These are phyloP conservation scores for Phallus indusiatus DNA, from an alignment of 768 basidiomycete genomes.

Conservation along the genomic window DNA sequence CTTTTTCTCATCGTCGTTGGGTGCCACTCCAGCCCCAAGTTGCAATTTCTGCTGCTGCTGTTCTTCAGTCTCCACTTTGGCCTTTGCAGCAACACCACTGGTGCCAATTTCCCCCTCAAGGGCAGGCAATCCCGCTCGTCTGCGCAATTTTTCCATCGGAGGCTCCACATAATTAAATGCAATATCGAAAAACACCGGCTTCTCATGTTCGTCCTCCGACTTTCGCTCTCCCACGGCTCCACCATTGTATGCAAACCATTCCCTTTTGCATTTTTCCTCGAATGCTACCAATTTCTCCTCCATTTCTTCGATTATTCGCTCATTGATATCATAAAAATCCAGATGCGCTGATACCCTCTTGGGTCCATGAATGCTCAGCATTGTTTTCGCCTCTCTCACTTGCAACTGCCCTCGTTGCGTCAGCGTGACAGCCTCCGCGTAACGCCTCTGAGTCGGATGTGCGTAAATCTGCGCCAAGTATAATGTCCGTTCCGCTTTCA, in stretches of 20 bases:
- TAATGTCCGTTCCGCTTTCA: slow-evolving; percentile 65
- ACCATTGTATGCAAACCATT: slow-evolving; percentile 75
- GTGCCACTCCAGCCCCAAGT: too few relatives aligned
- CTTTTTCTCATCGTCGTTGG: slow-evolving; percentile 49
- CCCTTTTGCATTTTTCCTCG: slow-evolving; percentile 47
- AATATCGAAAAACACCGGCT: slow-evolving; percentile 89
- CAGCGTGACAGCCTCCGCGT: slow-evolving; percentile 63
- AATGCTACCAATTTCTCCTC: slow-evolving; percentile 41
- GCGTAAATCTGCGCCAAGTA: slow-evolving; percentile 73
- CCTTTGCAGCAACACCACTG: slow-evolving; percentile 14
- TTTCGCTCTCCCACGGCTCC: slow-evolving; percentile 29
- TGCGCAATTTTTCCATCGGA: slow-evolving; percentile 69
- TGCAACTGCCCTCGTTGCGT: slow-evolving; percentile 64
- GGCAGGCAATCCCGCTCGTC: slow-evolving; percentile 55
- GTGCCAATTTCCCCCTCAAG: slow-evolving; percentile 16
- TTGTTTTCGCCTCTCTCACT: slow-evolving; percentile 59
- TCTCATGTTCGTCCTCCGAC: slow-evolving; percentile 44
- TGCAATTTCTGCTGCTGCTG: slow-evolving; percentile 37
- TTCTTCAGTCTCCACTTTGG: slow-evolving; percentile 31
- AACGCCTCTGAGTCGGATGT: slow-evolving; percentile 44
- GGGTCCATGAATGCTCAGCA: slow-evolving; percentile 34
- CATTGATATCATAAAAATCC: slow-evolving; percentile 45
- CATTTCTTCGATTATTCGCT: slow-evolving; percentile 36
- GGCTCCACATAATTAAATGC: slow-evolving; percentile 87
- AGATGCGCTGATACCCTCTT: slow-evolving; percentile 28